phyloP scores from a whole-genome alignment of 2,329 filamentous ascomycete genomes.

The Aspergillus fischeri region DNA sequence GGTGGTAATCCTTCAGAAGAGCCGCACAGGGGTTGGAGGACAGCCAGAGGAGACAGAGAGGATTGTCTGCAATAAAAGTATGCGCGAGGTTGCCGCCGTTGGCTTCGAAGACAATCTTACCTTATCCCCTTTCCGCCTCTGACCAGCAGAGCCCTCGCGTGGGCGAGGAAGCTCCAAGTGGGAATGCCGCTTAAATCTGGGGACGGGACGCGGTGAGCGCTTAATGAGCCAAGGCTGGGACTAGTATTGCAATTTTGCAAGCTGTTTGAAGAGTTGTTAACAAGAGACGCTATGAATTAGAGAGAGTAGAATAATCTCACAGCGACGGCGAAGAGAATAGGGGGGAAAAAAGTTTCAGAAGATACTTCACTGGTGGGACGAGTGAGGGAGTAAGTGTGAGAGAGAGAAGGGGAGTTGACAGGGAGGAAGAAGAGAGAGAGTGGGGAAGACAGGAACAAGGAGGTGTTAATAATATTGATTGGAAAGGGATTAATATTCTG shows the following conservation, averaged over 20 bases:
- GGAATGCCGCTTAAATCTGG: slow-evolving; percentile 11
- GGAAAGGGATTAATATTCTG: background rate
- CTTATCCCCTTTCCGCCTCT: background rate
- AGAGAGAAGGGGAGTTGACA: background rate
- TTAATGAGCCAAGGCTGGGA: background rate
- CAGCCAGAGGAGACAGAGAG: background rate
- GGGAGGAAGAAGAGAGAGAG: slow-evolving; percentile 6
- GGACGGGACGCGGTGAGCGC: slow-evolving; percentile 9
- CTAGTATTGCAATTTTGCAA: slow-evolving; percentile 1
- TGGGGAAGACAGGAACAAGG: slow-evolving; percentile 14
- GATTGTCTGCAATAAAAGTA: background rate
- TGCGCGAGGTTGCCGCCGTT: background rate
- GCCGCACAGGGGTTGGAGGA: background rate
- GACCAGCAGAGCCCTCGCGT: slow-evolving; percentile 9
- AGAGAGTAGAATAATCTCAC: background rate
- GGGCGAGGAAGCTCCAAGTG: slow-evolving; percentile 14
- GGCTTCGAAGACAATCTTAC: background rate
- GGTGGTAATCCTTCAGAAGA: background rate
- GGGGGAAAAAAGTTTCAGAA: background rate
- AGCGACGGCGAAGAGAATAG: background rate
- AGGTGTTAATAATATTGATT: slow-evolving; percentile 1
- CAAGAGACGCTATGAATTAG: background rate
- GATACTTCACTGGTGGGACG: background rate
- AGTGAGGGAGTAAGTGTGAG: slow-evolving; percentile 3
- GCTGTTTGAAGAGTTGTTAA: slow-evolving; percentile 1